Evolutionary conservation across 1,284 basidiomycete genomes (phyloP).

Genomic region (Entoloma clypeatum): DNA sequence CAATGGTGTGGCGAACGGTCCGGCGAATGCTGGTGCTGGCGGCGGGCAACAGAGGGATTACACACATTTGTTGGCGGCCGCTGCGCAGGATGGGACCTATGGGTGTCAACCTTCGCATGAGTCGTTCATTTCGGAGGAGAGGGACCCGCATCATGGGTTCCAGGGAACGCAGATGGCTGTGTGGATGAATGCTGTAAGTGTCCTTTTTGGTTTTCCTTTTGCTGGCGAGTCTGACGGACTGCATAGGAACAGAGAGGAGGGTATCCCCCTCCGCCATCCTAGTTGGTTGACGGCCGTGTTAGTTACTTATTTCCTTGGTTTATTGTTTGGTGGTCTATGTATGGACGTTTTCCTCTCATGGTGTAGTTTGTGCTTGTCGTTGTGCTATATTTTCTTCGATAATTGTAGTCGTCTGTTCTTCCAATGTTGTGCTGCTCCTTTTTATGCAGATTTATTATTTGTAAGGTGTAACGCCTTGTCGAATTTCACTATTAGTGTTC

Average conservation of each 20-base stretch:
- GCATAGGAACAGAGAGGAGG: slow-evolving; percentile 9
- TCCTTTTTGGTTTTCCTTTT: neutral
- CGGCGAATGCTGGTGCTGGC: slow-evolving; percentile 21
- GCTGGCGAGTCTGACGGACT: neutral
- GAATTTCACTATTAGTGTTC: no score
- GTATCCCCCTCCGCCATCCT: no score
- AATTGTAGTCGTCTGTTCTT: no score
- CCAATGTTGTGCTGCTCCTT: no score
- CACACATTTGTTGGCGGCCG: slow-evolving; percentile 50
- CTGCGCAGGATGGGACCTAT: slow-evolving; percentile 46
- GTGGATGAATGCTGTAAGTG: slow-evolving; percentile 39
- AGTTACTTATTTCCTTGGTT: no score
- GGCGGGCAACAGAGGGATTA: slow-evolving; percentile 41
- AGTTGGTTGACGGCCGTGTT: no score
- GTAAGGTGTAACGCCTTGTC: no score
- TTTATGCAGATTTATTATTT: no score
- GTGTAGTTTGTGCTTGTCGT: no score
- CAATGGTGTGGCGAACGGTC: slow-evolving; percentile 15
- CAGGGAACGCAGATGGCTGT: slow-evolving; percentile 29
- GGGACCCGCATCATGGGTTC: slow-evolving; percentile 37
- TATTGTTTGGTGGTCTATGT: no score
- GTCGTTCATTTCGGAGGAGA: slow-evolving; percentile 65
- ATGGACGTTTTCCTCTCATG: no score
- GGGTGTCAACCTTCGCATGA: slow-evolving; percentile 53
- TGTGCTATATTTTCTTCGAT: no score